Base-by-base conservation (phyloP, 1,284 basidiomycete species). In the Papiliotrema terrestris region DNA sequence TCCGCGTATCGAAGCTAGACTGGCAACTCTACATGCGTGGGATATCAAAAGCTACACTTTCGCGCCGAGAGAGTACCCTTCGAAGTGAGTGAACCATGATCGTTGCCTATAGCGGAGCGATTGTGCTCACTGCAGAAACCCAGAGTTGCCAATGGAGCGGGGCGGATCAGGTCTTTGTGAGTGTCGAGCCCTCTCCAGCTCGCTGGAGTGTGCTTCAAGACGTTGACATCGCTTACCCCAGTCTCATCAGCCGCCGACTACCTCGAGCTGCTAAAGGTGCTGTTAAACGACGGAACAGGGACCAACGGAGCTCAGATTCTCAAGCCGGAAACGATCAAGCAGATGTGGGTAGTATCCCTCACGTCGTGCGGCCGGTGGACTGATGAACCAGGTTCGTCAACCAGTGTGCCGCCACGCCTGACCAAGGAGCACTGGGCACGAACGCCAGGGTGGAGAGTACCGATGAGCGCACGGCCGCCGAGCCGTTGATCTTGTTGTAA, bases 231-330 rank as follows among this genome's bases (percentile, higher is more conserved):
- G 20, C 19, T 20, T 2, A 36, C 23, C 6, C 29, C 11, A 56
- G 54, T 59, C 48, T 49, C 59, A 6, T 59, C 59, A 1, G 57
- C 57, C 15, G 20, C 23, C 13, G 57, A 60, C n/a, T 65, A 60
- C 44, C 56, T 65, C 8, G 36, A 46, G 2, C 26, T 65, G 14
- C 49, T 62, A 19, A 43, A 49, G 13, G 50, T 56, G 17, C 35
- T 65, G 11, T 51, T 62, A 14, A 60, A 62, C 45, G 54, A 55
- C 17, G 60, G 63, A 17, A 47, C 47, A 15, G 53, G 53, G 0
- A 49, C 49, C 15, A 59, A 58, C 13, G 62, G 62, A 14, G 39
- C 29, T 15, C 37, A 46, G 5, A 58, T 65, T 23, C 54, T 65
- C 17, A 57, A 58, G 43, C 32, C 48, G 2, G 57, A 56, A 13